A percentile compares a stretch with the other conserved stretches of the same genome.
Evolutionary conservation across 257 asterid species (phyloP).

Genomic region (Solanum ossicruentum): DNA sequence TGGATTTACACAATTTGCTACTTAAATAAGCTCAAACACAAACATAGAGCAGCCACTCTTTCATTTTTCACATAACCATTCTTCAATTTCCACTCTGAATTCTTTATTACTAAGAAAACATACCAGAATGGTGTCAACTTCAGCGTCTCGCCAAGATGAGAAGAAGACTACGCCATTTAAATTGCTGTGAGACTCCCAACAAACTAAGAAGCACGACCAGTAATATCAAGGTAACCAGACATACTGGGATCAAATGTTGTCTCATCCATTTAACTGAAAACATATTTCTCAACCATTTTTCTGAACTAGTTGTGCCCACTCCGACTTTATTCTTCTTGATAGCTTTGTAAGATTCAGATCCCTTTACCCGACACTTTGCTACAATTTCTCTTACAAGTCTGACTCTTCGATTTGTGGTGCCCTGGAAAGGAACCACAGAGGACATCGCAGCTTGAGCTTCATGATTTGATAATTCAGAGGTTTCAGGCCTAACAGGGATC

Average conservation of each 20-base stretch:
- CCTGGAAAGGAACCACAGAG: constrained; percentile 28
- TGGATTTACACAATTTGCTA: neutral
- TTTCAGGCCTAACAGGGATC: neutral
- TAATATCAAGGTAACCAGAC: neutral
- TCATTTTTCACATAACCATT: neutral
- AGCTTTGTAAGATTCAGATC: neutral
- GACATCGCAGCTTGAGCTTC: constrained; percentile 4
- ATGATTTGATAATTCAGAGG: constrained; percentile 7
- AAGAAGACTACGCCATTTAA: neutral
- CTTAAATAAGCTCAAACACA: neutral
- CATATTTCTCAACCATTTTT: neutral
- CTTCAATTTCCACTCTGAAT: neutral
- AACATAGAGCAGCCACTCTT: neutral
- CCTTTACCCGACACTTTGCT: neutral
- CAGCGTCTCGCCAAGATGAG: neutral
- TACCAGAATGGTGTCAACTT: neutral
- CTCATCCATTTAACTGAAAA: neutral
- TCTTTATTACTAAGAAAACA: neutral
- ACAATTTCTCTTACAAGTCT: constrained; percentile 19
- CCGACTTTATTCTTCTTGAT: neutral
- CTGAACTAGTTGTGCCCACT: neutral
- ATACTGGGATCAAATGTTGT: neutral
- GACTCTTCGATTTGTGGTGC: constrained; percentile 47
- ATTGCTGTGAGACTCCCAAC: neutral
- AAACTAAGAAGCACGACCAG: neutral